A percentile compares a stretch with the other conserved stretches of the same genome.
These are phyloP conservation scores for Coelastrella sp. DNA, from an alignment of 139 green algal species.

Conservation along the genomic window DNA sequence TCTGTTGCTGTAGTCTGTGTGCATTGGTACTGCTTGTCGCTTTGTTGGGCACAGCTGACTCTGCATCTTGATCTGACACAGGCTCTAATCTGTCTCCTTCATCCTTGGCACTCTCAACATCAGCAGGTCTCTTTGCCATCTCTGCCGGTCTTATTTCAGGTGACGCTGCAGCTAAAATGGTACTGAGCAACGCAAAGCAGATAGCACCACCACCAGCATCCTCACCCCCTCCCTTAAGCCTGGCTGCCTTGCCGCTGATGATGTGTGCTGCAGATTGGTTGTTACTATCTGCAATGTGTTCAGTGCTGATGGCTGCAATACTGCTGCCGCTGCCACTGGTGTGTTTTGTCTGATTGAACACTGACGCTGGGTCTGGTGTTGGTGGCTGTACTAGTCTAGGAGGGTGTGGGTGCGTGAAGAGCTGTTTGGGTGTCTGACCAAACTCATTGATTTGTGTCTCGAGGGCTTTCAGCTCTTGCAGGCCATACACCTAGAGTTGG, in stretches of 20 bases:
- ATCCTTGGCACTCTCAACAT: neutral
- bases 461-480: slow-evolving; percentile 71
- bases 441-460: slow-evolving; percentile 96
- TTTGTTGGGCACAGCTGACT: slow-evolving; percentile 13
- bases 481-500: slow-evolving; percentile 59
- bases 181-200: slow-evolving; percentile 73
- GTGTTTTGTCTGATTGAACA: slow-evolving; percentile 8
- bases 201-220: slow-evolving; percentile 63
- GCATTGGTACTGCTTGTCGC: neutral
- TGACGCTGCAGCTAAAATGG: slow-evolving; percentile 67
- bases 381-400: slow-evolving; percentile 58
- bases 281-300: too few species aligned
- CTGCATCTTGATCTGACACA: neutral
- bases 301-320: neutral
- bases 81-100: neutral
- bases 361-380: slow-evolving; percentile 55
- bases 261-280: neutral
- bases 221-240: slow-evolving; percentile 43
- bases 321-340: neutral
- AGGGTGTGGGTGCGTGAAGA: slow-evolving; percentile 83
- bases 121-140: neutral
- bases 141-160: slow-evolving; percentile 2
- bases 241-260: slow-evolving; percentile 9
- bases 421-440: slow-evolving; percentile 87
- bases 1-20: neutral